Evolutionary conservation across 2,329 filamentous ascomycete species (phyloP).

Genomic region (Aspergillus tanneri): DNA sequence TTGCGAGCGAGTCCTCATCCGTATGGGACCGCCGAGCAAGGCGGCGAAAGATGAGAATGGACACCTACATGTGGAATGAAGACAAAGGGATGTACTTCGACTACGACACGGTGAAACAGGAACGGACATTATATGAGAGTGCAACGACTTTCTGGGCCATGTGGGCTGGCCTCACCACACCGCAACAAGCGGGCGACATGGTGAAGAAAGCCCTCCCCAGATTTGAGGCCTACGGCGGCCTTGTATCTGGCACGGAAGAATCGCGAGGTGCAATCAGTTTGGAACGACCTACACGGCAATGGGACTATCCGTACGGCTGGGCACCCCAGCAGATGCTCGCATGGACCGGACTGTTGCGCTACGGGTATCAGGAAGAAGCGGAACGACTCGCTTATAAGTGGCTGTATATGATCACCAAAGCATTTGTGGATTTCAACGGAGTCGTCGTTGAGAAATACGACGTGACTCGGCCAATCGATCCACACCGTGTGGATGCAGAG

Average conservation of each 20-base stretch:
- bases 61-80: slow-evolving; percentile 93
- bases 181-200: slow-evolving; percentile 79
- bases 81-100: slow-evolving; percentile 96
- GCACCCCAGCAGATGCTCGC: slow-evolving; percentile 97
- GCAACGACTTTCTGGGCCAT: slow-evolving; percentile 96
- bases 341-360: slow-evolving; percentile 88
- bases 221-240: slow-evolving; percentile 83
- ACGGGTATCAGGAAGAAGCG: slow-evolving; percentile 87
- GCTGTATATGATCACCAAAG: slow-evolving; percentile 97
- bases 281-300: slow-evolving; percentile 88
- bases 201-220: slow-evolving; percentile 78
- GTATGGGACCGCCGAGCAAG: slow-evolving; percentile 87
- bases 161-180: slow-evolving; percentile 87
- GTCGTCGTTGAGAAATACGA: slow-evolving; percentile 99
- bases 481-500: slow-evolving; percentile 91
- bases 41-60: slow-evolving; percentile 78
- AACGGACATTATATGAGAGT: slow-evolving; percentile 81
- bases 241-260: slow-evolving; percentile 85
- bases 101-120: slow-evolving; percentile 80
- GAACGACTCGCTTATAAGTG: slow-evolving; percentile 91
- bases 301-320: slow-evolving; percentile 98
- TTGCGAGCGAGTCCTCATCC: slow-evolving; percentile 76
- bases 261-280: slow-evolving; percentile 78
- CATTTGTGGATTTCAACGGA: slow-evolving; percentile 97
- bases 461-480: slow-evolving; percentile 83